These are phyloP conservation scores for Phytophthora hibernalis DNA, from an alignment of 352 stramenopile genomes.

Conservation along the genomic window DNA sequence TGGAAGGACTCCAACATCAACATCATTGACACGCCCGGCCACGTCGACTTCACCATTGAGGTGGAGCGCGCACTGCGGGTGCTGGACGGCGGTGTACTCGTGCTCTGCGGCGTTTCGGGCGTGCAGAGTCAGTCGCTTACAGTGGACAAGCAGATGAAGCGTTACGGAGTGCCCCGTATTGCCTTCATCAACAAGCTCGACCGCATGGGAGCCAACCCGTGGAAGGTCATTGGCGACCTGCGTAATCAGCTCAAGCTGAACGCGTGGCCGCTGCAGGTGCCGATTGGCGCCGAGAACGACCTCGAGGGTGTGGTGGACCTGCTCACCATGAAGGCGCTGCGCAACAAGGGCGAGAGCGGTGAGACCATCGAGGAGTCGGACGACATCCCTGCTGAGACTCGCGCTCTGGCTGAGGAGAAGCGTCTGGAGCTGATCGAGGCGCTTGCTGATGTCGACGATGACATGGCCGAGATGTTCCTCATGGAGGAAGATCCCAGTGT, in stretches of 20 bases:
- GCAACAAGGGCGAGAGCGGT: slow-evolving; percentile 93
- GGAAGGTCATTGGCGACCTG: slow-evolving; percentile 95
- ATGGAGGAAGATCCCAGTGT: slow-evolving; percentile 96
- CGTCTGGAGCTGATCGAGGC: slow-evolving; percentile 93
- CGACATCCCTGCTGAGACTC: slow-evolving; percentile 91
- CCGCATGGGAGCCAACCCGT: slow-evolving; percentile 96
- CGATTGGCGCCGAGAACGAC: slow-evolving; percentile 96
- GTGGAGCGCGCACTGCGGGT: slow-evolving; percentile 97
- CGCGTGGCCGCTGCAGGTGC: slow-evolving; percentile 96
- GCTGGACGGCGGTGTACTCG: slow-evolving; percentile 97
- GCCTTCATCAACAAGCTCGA: slow-evolving; percentile 99
- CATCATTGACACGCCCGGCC: slow-evolving; percentile 99
- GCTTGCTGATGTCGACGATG: slow-evolving; percentile 98
- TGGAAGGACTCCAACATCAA: slow-evolving; percentile 99
- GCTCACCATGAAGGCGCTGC: slow-evolving; percentile 90
- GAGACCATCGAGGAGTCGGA: slow-evolving; percentile 88
- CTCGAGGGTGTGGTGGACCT: slow-evolving; percentile 98
- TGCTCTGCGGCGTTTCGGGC: slow-evolving; percentile 92
- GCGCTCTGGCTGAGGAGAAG: slow-evolving; percentile 90
- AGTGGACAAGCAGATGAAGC: slow-evolving; percentile 99
- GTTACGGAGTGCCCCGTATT: slow-evolving; percentile 98
- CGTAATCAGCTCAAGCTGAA: slow-evolving; percentile 97
- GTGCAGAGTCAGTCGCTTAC: slow-evolving; percentile 99
- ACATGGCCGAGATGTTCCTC: slow-evolving; percentile 99
- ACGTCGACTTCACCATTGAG: slow-evolving; percentile 99